Evolutionary conservation across 768 basidiomycete species (phyloP), one percentile per base, ranked within the genome.

Genomic region (Boletus rubescentipes): DNA sequence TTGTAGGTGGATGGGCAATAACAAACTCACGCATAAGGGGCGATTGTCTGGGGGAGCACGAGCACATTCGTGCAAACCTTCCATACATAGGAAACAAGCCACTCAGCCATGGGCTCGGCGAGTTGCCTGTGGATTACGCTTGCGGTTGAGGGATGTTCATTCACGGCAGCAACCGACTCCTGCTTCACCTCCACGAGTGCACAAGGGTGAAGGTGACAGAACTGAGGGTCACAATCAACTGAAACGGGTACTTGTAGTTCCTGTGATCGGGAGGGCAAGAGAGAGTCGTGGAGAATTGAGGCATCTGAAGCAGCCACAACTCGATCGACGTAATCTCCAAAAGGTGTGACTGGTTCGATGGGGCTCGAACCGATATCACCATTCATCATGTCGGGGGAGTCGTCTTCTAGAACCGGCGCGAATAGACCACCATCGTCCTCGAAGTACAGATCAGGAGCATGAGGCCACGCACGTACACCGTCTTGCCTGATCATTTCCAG

Each of bases 11-110:
- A 46, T 15, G 41, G 9, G 41, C 31, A 34, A 31, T 21, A 46
- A 46, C 31, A 9, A 42, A 77, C 86, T 63, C 74, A 91, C 89
- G 68, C 73, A 42, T 82, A 73, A 55, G 74, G 76, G 6, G 79
- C 75, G 61, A 85, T 84, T 32, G 68, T 63, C 9, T 77, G 61
- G 4, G 85, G 82, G 47, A 90, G 72, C 60, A 79, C 79, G 52
- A 84, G 75, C 41, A 82, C 84, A n/a, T 85, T 86, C 15, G 86
- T 87, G 66, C 89, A 90, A 41, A 84, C 83, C 67, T 87, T 89
- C 90, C 90, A 92, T 15, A 90, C 83, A 64, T 87, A 92, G 47
- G 77, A 78, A 39, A 87, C 85, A 21, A 91, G 72, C 90, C 90
- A 92, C 53, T 87, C 85, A 4, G 90, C 81, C 56, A 92, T 74